phyloP scores from a whole-genome alignment of 306 rosid genomes.

The Benincasa hispida region DNA sequence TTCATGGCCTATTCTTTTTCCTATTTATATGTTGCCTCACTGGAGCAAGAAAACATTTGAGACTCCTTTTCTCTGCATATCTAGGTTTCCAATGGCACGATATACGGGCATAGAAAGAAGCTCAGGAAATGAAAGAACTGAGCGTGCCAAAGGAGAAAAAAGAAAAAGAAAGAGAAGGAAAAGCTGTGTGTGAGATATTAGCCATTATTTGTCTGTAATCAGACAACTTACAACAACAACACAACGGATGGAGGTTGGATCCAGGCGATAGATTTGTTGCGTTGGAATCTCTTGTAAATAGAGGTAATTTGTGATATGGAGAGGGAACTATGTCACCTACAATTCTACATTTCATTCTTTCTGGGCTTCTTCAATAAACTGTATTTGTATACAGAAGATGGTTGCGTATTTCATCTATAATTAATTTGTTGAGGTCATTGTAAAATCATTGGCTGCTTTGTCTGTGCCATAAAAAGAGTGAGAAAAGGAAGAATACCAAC shows the following conservation, averaged over 20 bases:
- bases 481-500: neutral
- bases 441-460: constrained; percentile 3
- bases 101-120: neutral
- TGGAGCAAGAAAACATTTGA: neutral
- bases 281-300: neutral
- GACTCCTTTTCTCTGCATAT: neutral
- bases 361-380: neutral
- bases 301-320: constrained; percentile 2
- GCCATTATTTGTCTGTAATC: neutral
- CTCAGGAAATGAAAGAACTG: neutral
- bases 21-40: neutral
- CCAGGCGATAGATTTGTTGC: neutral
- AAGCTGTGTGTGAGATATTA: neutral
- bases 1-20: neutral
- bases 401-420: neutral
- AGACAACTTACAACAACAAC: neutral
- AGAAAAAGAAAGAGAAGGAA: neutral
- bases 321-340: neutral
- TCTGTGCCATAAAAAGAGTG: neutral
- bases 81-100: neutral
- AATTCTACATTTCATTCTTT: neutral
- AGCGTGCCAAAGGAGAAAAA: neutral
- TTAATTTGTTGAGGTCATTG: constrained; percentile 2
- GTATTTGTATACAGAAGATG: neutral
- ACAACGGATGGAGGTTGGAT: neutral